Base-by-base conservation (phyloP, 108 stramenopile genomes). In the Pelagomonas calceolata region DNA sequence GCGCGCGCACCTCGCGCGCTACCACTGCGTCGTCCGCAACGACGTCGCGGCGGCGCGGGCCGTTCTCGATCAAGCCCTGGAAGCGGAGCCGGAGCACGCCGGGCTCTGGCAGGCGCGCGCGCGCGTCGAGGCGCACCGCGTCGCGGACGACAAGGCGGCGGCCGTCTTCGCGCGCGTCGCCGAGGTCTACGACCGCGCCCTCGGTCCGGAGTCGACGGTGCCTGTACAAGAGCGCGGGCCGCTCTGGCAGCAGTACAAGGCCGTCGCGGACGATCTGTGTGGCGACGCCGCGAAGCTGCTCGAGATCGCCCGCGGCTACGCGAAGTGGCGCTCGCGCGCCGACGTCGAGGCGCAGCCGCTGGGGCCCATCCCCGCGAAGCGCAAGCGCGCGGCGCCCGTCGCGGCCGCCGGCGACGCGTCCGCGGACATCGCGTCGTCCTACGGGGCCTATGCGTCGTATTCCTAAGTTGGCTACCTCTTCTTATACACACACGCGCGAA, bases 401-500 rank as follows among this genome's bases (percentile, higher is more conserved):
- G 9, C 39, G 9, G 39, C 39, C 9, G 39, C 39, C 9, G 39
- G 9, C 39, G 9, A 5, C 39, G 39, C 39, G 39, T 5, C 5
- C 9, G 39, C 39, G 39, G 39, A 43, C 9, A 5, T 43, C 39
- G 9, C 12, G 9, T 5, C 5, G 9, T 43, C 39, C 39, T 43
- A 43, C 39, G 39, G 39, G 9, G 39, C 39, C 39, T 43, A 43
- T 12, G 39, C 39, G 9, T 5, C 39, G 9, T 43, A 43, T 12
- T n/a, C n/a, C n/a, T n/a, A n/a, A n/a, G n/a, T n/a, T n/a, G n/a
- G n/a, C 66, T 32, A 73, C 1, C 72, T 65, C 43, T 66, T 66
- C 72, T 73, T 73, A 66, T 73, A 73, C 33, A 43, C 3, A 32
- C 72, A 73, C 26, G 73, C 33, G 67, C 44, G 68, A 12, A 68